Conservation (phyloP, 148 eudicot genomes). For the Cornus suecica region DNA sequence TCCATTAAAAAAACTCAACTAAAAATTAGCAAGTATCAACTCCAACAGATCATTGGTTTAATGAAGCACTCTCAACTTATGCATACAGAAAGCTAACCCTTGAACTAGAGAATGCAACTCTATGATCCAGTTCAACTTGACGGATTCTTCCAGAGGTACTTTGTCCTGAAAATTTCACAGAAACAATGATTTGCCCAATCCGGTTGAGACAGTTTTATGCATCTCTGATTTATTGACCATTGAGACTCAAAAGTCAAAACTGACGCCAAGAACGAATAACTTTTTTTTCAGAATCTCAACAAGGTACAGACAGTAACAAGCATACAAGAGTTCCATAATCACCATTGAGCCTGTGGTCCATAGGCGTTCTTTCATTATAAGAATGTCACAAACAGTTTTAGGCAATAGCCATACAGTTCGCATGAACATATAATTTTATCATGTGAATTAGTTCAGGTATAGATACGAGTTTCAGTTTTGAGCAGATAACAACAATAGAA, state of each 20-base stretch:
- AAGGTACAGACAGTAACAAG: background rate
- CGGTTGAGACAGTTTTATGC: background rate
- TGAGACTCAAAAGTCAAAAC: background rate
- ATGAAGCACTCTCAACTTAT: constrained; percentile 10
- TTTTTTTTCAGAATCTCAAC: background rate
- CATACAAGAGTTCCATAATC: background rate
- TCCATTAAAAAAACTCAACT: background rate
- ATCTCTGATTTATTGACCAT: background rate
- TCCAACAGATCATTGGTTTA: background rate
- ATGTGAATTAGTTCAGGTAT: background rate
- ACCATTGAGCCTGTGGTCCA: background rate
- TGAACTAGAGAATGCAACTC: constrained; percentile 44
- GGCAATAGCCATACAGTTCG: background rate
- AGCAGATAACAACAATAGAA: too few species aligned
- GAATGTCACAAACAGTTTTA: background rate
- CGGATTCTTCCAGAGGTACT: constrained; percentile 36
- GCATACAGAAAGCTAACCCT: constrained; percentile 42
- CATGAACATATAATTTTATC: background rate
- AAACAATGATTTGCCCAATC: background rate
- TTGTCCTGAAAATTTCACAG: constrained; percentile 39
- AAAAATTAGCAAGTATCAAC: background rate
- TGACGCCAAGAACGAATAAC: background rate
- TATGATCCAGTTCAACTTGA: constrained; percentile 43
- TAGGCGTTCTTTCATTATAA: background rate
- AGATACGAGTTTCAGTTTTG: background rate